Evolutionary conservation across 1,284 basidiomycete species (phyloP), one percentile per base, ranked within the genome.

Genomic region (Ceratobasidium sp.): DNA sequence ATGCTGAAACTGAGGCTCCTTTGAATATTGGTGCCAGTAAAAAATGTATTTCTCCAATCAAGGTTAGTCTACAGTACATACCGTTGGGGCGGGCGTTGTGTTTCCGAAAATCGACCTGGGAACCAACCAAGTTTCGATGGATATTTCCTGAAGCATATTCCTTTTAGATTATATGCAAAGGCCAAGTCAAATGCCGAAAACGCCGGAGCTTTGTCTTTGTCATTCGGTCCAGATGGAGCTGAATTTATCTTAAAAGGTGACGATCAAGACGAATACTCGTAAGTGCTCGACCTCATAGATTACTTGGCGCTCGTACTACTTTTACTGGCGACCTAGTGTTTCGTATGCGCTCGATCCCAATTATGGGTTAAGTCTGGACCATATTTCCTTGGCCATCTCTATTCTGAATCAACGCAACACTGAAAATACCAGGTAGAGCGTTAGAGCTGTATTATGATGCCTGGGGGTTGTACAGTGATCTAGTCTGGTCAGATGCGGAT

Each of bases 191-290:
- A 18, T 9, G 9, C 26, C 13, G 38, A 58, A 30, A 30, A 38
- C 23, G 67, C 58, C 44, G 47, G 47, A 13, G 30, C 7, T 46
- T 26, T 55, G 18, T 44, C 54, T 4, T 30, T 70, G 9, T 26
- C 46, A 26, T 26, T 70, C 21, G 41, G 54, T 7, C 41, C 26
- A 14, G 30, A 38, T 8, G 55, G 44, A 43, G 32, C 41, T 2
- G 67, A 70, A 54, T 70, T 70, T 70, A 26, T 43, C 18, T 58
- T 70, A 28, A 18, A 44, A 3, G 67, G 67, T 4, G 38, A 70
- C 23, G 67, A 70, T 2, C 38, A 70, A 13, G 67, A 49, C 35
- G 67, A 54, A 9, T 59, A 70, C 28, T 70, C 67, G 67, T 70
- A 32, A 70, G 67, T 70, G 23, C 43, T 18, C 16, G 16, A 28